phyloP scores from a whole-genome alignment of 164 flowering plant species.

The Sextonia rubra region DNA sequence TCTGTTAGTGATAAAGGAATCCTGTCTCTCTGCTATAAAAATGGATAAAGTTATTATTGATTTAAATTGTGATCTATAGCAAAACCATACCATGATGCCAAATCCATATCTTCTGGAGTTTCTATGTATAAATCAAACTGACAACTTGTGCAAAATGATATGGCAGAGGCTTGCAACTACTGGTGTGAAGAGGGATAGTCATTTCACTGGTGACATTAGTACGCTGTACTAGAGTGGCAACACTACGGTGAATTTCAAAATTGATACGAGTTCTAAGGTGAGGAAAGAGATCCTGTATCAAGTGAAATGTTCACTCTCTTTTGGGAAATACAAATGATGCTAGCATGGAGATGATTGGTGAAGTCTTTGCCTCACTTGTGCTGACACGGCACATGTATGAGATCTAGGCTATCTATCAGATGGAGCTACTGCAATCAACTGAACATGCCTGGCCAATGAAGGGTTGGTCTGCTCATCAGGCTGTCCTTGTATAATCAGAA shows the following conservation, averaged over 20 bases:
- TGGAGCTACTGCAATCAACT: not conserved
- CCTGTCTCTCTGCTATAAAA: not conserved
- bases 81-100: not conserved
- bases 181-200: slow-evolving; percentile 52
- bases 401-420: not conserved
- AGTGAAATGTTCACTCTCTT: not conserved
- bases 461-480: not conserved
- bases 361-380: too few relatives aligned
- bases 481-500: not conserved
- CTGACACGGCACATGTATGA: not conserved
- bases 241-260: slow-evolving; percentile 60
- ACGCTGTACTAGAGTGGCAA: slow-evolving; percentile 50
- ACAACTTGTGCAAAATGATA: not conserved
- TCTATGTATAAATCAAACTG: not conserved
- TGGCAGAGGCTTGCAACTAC: slow-evolving; percentile 62
- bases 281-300: slow-evolving; percentile 14
- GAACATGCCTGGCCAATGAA: not conserved
- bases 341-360: not conserved
- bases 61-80: not conserved
- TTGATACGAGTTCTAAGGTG: slow-evolving; percentile 72
- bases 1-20: too few relatives aligned
- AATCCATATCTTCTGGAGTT: not conserved
- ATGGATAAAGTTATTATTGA: not conserved
- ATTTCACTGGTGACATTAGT: slow-evolving; percentile 64
- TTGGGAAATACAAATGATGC: too few relatives aligned